These are phyloP conservation scores for Delonix regia DNA, from an alignment of 306 rosid genomes.

Conservation along the genomic window DNA sequence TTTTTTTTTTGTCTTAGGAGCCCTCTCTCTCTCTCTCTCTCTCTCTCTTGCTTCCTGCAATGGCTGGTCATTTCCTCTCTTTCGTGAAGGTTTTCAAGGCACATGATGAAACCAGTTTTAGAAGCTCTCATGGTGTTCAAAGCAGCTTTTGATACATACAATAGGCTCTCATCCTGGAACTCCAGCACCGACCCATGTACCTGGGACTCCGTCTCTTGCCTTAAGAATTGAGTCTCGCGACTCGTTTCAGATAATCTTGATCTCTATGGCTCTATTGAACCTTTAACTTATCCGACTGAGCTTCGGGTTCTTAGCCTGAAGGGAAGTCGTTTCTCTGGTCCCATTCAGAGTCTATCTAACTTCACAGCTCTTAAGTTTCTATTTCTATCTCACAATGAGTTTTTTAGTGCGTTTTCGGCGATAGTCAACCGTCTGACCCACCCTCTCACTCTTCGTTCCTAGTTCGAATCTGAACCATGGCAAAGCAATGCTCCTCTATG, in stretches of 20 bases:
- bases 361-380: too few relatives aligned
- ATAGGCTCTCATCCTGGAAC: conserved; percentile 67
- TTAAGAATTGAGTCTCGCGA: conserved; percentile 60
- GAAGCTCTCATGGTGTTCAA: conserved; percentile 67
- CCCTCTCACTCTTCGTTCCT: conserved; percentile 78
- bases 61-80: conserved; percentile 17
- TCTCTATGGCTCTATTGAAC: conserved; percentile 61
- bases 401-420: conserved; percentile 70
- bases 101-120: conserved; percentile 48
- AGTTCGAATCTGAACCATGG: too few relatives aligned
- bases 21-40: too few relatives aligned
- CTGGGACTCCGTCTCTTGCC: conserved; percentile 73
- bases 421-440: conserved; percentile 57
- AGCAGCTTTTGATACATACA: conserved; percentile 55
- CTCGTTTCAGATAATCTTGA: conserved; percentile 75
- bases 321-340: too few relatives aligned
- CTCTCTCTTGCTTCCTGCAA: too few relatives aligned
- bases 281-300: conserved; percentile 56
- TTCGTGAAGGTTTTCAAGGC: too few relatives aligned
- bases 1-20: too few relatives aligned
- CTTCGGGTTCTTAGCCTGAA: too few relatives aligned
- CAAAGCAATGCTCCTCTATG: too few relatives aligned
- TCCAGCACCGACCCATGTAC: conserved; percentile 52
- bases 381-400: conserved; percentile 62
- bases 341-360: too few relatives aligned